phyloP scores from a whole-genome alignment of 164 flowering plant genomes.

The Vitis riparia region DNA sequence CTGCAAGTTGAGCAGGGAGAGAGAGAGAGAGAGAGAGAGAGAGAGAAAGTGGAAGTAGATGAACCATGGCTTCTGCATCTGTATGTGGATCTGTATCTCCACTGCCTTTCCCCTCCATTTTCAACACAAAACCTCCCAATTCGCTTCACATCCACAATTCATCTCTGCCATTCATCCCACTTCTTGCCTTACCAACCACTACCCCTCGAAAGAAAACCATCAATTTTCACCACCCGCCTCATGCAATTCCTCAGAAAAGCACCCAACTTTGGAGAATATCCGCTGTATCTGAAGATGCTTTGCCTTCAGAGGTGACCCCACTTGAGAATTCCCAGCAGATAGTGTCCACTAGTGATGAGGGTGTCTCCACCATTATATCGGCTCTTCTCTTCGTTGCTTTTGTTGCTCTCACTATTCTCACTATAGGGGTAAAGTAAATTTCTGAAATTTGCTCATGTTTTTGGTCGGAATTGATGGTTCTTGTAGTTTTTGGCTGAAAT shows the following conservation, averaged over 20 bases:
- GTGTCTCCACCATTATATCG: conserved; percentile 37
- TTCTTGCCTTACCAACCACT: conserved; percentile 11
- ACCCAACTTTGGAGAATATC: conserved; percentile 27
- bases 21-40: conserved; percentile 9
- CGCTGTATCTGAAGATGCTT: conserved; percentile 30
- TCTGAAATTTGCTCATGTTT: too few species aligned
- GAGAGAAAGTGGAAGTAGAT: conserved; percentile 16
- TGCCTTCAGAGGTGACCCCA: conserved; percentile 26
- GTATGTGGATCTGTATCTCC: conserved; percentile 23
- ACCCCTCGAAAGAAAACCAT: conserved; percentile 8
- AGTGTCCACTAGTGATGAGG: conserved; percentile 35
- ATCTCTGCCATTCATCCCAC: conserved; percentile 9
- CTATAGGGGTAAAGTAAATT: conserved; percentile 59
- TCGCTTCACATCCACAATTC: conserved; percentile 9
- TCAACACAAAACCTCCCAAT: conserved; percentile 10
- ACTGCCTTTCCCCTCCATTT: conserved; percentile 18
- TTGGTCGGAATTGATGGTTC: background rate
- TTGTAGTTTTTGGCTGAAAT: too few species aligned
- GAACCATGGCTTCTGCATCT: conserved; percentile 38
- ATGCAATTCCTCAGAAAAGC: conserved; percentile 3
- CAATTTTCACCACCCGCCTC: conserved; percentile 11
- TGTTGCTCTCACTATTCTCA: conserved; percentile 61
- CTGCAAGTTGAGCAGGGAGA: background rate
- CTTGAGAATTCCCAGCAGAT: conserved; percentile 40
- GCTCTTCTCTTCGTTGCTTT: conserved; percentile 71